Base-by-base conservation (phyloP, 148 eudicot genomes). In the Spergularia marina region DNA sequence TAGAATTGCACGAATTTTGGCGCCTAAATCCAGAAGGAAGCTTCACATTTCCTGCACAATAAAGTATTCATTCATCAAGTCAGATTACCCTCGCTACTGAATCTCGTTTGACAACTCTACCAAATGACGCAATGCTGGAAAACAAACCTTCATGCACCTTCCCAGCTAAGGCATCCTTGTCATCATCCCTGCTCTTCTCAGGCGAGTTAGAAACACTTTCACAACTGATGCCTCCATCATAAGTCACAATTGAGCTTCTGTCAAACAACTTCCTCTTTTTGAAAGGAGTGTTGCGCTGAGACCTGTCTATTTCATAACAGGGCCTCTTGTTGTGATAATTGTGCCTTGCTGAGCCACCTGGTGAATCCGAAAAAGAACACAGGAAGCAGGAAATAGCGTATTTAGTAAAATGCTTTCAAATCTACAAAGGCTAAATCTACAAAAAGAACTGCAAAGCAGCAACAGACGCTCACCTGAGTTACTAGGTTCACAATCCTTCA, bases 121-220 rank as follows among this genome's bases (percentile, higher is more conserved):
- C 30, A 30, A 30, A 76, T 36, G 58, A 57, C 56, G 20, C 74
- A 69, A 65, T 36, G 57, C 4, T 39, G 56, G 49, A 36, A 76
- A 82, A 68, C 9, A 71, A 59, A 91, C 97, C 98, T 88, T 77
- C 87, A 78, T 78, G 77, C 40, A 77, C 53, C 77, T 82, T 82
- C 18, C 76, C 76, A 71, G 80, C 75, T 12, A 85, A 79, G 65
- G 72, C 81, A 78, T 70, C 82, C 84, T 77, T 87, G 34, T 74
- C 84, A 44, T 74, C 79, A 76, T 78, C 84, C 15, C 68, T 44
- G 54, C 87, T 81, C 76, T 87, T 90, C 79, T 81, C 89, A 52
- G 90, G 91, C 17, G 87, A 86, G 73, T 91, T 92, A 60, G 97
- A 92, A 76, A 90, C 89, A 72, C 97, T 96, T 78, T 85, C 90